Evolutionary conservation across 495 filamentous ascomycete genomes (phyloP).

Genomic region (Talaromyces trachyspermus): DNA sequence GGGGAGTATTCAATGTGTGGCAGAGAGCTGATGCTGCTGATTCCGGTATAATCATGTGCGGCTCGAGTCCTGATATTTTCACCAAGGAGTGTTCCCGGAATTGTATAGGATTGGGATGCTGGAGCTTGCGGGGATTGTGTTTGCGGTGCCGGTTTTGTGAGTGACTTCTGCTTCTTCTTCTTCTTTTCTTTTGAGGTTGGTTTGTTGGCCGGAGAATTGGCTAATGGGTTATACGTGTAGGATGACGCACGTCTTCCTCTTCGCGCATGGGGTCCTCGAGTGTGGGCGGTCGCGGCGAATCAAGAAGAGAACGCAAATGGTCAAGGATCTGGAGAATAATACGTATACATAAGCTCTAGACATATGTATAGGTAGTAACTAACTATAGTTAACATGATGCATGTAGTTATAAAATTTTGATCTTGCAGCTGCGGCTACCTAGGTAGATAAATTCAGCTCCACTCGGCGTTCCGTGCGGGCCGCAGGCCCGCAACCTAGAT

Average conservation of each 20-base stretch:
- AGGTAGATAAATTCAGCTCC: too few relatives aligned
- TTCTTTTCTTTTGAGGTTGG: too few relatives aligned
- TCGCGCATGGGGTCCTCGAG: constrained; percentile 1
- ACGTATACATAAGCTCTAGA: too few relatives aligned
- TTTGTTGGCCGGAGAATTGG: neutral
- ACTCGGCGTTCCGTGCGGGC: too few relatives aligned
- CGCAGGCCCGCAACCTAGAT: too few relatives aligned
- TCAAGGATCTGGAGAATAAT: constrained; percentile 2
- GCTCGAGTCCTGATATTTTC: neutral
- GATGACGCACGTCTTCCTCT: neutral
- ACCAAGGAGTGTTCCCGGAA: constrained; percentile 7
- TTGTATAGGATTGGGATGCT: constrained; percentile 6
- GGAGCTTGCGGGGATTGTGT: constrained; percentile 8
- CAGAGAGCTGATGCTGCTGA: neutral
- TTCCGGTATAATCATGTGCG: constrained; percentile 2
- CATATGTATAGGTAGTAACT: too few relatives aligned
- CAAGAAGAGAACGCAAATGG: neutral
- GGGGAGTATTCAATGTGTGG: constrained; percentile 11
- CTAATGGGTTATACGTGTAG: constrained; percentile 6
- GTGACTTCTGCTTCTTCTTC: neutral
- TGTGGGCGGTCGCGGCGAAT: constrained; percentile 1
- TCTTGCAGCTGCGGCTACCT: too few relatives aligned
- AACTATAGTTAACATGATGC: too few relatives aligned
- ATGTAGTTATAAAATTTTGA: too few relatives aligned
- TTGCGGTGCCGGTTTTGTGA: constrained; percentile 9